A percentile compares a stretch with the other conserved stretches of the same genome.
These are phyloP conservation scores for Helenozyma rhizophorensis DNA, from an alignment of 805 yeast genomes.

Conservation along the genomic window DNA sequence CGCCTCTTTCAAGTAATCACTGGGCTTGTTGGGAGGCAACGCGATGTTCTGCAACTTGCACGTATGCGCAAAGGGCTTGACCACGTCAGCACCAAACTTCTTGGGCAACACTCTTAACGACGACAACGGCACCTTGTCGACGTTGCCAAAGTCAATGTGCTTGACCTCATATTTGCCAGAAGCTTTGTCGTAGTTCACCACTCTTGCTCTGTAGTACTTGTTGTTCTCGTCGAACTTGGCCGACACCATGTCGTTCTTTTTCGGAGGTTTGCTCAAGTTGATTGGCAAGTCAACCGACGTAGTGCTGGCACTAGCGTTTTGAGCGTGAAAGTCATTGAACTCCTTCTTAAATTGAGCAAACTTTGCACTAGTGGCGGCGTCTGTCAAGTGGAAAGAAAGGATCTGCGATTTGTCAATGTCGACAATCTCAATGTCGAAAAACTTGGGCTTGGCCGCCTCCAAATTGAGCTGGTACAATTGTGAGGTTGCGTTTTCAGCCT, in stretches of 20 bases:
- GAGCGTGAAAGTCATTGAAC: slow-evolving; percentile 43
- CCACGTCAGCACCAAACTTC: slow-evolving; percentile 35
- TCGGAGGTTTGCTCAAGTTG: slow-evolving; percentile 38
- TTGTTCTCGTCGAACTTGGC: slow-evolving; percentile 50
- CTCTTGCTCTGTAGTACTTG: slow-evolving; percentile 56
- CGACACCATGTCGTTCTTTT: slow-evolving; percentile 55
- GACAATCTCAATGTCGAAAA: slow-evolving; percentile 51
- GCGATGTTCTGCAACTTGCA: slow-evolving; percentile 48
- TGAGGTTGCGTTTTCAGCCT: slow-evolving; percentile 18
- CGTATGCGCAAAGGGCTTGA: slow-evolving; percentile 54
- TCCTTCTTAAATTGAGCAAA: slow-evolving; percentile 43
- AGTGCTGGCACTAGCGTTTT: slow-evolving; percentile 32
- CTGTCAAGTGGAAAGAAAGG: slow-evolving; percentile 43
- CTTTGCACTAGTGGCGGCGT: slow-evolving; percentile 30
- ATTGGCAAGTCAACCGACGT: slow-evolving; percentile 36
- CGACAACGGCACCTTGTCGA: slow-evolving; percentile 40
- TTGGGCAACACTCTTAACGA: slow-evolving; percentile 51
- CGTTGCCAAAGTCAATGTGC: slow-evolving; percentile 60
- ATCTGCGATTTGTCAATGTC: slow-evolving; percentile 42
- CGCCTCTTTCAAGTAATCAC: slow-evolving; percentile 53
- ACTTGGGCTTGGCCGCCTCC: slow-evolving; percentile 35
- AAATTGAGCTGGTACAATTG: slow-evolving; percentile 18
- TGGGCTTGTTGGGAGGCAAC: slow-evolving; percentile 54
- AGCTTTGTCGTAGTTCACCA: slow-evolving; percentile 42
- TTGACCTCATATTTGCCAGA: slow-evolving; percentile 45